A percentile compares a stretch with the other conserved stretches of the same genome.
These are phyloP conservation scores for Dendrobium nobile DNA, from an alignment of 106 monocot genomes.

Conservation along the genomic window DNA sequence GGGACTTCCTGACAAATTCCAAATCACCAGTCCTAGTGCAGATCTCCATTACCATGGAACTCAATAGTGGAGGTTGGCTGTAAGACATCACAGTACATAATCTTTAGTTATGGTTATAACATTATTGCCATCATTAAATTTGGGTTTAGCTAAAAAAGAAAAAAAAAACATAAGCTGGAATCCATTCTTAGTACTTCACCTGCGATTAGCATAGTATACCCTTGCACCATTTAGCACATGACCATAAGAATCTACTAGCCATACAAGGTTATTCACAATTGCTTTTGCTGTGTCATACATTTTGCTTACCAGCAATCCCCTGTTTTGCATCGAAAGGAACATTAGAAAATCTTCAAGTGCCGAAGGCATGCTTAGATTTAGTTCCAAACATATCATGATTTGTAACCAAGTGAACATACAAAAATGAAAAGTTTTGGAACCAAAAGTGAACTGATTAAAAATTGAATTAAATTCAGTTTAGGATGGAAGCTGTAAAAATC, in stretches of 20 bases:
- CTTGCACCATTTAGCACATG: slow-evolving; percentile 83
- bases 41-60: slow-evolving; percentile 82
- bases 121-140: background rate
- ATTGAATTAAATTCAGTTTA: too few relatives aligned
- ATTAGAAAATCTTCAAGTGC: background rate
- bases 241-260: slow-evolving; percentile 65
- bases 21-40: slow-evolving; percentile 66
- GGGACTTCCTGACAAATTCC: slow-evolving; percentile 40
- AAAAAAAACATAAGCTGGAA: background rate
- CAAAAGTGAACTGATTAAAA: background rate
- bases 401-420: background rate
- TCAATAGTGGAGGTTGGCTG: slow-evolving; percentile 92
- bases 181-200: slow-evolving; percentile 29
- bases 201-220: slow-evolving; percentile 78
- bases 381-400: background rate
- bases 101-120: background rate
- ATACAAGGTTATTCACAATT: slow-evolving; percentile 64
- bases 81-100: slow-evolving; percentile 2
- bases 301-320: slow-evolving; percentile 86
- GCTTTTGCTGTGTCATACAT: slow-evolving; percentile 88
- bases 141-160: background rate
- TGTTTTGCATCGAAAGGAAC: slow-evolving; percentile 10
- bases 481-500: too few relatives aligned
- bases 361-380: background rate
- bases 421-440: background rate